Evolutionary conservation across 257 asterid species (phyloP).

Genomic region (Buddleja alternifolia): DNA sequence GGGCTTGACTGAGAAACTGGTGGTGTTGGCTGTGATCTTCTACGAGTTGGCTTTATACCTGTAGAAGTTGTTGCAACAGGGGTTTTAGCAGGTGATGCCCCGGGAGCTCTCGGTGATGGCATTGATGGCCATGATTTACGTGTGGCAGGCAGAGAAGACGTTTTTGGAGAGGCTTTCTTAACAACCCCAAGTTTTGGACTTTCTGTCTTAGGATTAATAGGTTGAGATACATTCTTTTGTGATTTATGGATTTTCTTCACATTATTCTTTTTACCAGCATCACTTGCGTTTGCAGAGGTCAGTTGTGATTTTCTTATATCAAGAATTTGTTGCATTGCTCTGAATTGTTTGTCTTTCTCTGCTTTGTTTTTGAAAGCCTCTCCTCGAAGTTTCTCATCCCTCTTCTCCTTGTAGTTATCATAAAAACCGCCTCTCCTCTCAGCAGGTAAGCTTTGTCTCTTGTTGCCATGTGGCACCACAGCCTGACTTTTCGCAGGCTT

Average conservation of each 20-base stretch:
- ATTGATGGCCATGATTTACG: constrained; percentile 68
- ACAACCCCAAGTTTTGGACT: constrained; percentile 40
- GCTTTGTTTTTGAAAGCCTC: constrained; percentile 49
- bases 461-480: constrained; percentile 31
- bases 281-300: constrained; percentile 42
- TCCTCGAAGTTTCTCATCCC: constrained; percentile 53
- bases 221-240: constrained; percentile 35
- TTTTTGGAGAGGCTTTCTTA: constrained; percentile 46
- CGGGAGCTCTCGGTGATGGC: constrained; percentile 50
- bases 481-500: constrained; percentile 49
- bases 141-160: constrained; percentile 53
- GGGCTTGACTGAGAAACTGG: constrained; percentile 39
- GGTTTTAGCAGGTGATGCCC: constrained; percentile 46
- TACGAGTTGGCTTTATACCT: constrained; percentile 41
- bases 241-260: constrained; percentile 49
- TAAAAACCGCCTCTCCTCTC: constrained; percentile 52
- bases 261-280: constrained; percentile 38
- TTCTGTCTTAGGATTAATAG: constrained; percentile 44
- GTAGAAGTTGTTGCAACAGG: constrained; percentile 38
- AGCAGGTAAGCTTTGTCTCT: constrained; percentile 40
- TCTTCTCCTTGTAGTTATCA: constrained; percentile 53
- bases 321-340: constrained; percentile 49
- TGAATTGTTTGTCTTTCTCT: constrained; percentile 51
- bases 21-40: constrained; percentile 52
- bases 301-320: constrained; percentile 48